Evolutionary conservation across 345 rosid genomes (phyloP).

Genomic region (Raphanus raphanistrum): DNA sequence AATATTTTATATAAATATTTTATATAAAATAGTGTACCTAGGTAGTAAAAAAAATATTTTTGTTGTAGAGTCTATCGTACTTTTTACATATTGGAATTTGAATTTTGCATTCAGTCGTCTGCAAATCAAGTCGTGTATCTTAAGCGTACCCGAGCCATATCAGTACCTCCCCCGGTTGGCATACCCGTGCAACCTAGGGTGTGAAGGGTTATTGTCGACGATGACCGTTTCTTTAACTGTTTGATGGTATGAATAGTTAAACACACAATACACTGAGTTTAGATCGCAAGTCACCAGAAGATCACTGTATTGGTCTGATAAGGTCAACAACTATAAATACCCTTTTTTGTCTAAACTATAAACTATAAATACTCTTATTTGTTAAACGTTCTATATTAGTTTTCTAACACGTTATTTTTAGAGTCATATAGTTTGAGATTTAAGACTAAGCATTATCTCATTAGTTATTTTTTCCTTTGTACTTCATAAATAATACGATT

Average conservation of each 20-base stretch:
- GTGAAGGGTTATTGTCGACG: too few species aligned
- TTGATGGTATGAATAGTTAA: background rate
- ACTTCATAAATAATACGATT: background rate
- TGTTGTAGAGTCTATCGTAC: background rate
- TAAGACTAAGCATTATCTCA: constrained; percentile 1
- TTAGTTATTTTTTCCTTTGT: background rate
- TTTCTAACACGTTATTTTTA: background rate
- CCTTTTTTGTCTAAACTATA: background rate
- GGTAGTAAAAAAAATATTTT: background rate
- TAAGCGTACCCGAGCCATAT: too few species aligned
- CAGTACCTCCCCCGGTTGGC: too few species aligned
- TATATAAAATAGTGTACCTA: background rate
- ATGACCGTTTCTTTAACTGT: background rate
- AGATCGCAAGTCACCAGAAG: background rate
- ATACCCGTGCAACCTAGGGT: too few species aligned
- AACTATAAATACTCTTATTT: background rate
- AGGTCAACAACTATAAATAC: background rate
- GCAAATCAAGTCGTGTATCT: background rate
- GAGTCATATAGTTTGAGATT: background rate
- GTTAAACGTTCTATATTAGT: background rate
- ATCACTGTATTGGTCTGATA: background rate
- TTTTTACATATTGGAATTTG: background rate
- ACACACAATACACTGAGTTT: background rate
- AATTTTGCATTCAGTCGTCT: background rate
- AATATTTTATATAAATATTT: too few species aligned